Conservation (phyloP, 2,329 filamentous ascomycete species). For the Hymenoscyphus fructigenus region DNA sequence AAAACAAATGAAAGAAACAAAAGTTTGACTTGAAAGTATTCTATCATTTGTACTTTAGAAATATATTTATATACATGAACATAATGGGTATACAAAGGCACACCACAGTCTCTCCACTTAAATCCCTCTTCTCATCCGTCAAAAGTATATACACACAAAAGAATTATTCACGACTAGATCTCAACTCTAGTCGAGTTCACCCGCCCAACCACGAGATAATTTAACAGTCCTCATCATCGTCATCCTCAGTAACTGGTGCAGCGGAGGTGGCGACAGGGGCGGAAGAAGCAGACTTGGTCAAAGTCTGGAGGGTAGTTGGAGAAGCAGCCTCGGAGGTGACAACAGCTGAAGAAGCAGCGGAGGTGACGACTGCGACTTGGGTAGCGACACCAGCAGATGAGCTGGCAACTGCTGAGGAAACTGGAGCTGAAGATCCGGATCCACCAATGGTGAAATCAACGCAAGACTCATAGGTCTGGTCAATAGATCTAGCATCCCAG, state of each 20-base stretch:
- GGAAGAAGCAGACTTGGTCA: conserved; percentile 8
- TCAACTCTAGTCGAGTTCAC: neutral
- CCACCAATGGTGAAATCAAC: conserved; percentile 46
- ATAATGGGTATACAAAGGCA: conserved; percentile 3
- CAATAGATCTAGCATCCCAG: conserved; percentile 49
- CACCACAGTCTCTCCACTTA: neutral
- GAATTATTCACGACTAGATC: neutral
- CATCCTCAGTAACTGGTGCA: neutral
- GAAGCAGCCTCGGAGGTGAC: neutral
- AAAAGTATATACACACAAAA: conserved; percentile 5
- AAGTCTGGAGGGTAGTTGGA: conserved; percentile 12
- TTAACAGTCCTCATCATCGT: neutral
- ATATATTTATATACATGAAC: conserved; percentile 1
- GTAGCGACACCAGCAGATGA: conserved; percentile 6
- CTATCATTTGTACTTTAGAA: neutral
- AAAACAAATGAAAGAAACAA: no score
- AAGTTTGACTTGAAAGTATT: neutral
- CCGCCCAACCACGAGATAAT: neutral
- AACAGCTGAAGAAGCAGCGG: conserved; percentile 4
- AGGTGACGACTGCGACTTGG: neutral
- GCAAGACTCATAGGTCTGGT: conserved; percentile 58
- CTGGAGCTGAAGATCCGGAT: conserved; percentile 13
- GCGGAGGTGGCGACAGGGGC: conserved; percentile 8
- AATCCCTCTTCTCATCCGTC: neutral
- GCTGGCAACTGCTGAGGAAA: conserved; percentile 1